phyloP scores from a whole-genome alignment of 805 yeast species.

The Cyberlindnera lachancei region DNA sequence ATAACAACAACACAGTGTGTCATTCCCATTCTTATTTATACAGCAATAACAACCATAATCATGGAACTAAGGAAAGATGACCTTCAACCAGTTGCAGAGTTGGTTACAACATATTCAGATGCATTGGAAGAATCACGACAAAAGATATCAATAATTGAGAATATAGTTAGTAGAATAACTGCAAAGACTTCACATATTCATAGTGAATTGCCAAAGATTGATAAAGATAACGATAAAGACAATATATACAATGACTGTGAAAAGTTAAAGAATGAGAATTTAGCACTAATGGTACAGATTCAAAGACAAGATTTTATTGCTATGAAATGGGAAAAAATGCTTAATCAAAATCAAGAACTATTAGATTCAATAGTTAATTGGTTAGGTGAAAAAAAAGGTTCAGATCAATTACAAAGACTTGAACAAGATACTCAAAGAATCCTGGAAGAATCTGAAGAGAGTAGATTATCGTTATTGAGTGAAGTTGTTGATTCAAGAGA shows the following conservation, averaged over 20 bases:
- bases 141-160: slow-evolving; percentile 12
- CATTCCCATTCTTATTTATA: no score
- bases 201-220: background rate
- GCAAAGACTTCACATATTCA: background rate
- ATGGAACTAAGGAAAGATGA: slow-evolving; percentile 16
- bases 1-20: no score
- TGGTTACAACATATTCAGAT: slow-evolving; percentile 7
- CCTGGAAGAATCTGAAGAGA: background rate
- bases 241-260: no score
- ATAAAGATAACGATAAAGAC: no score
- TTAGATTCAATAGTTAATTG: slow-evolving; percentile 12
- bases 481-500: slow-evolving; percentile 1
- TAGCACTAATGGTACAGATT: slow-evolving; percentile 22
- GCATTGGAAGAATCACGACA: slow-evolving; percentile 10
- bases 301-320: slow-evolving; percentile 28
- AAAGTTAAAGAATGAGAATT: slow-evolving; percentile 21
- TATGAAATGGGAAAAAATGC: slow-evolving; percentile 19
- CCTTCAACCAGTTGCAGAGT: slow-evolving; percentile 14
- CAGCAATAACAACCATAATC: background rate
- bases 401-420: background rate
- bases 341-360: slow-evolving; percentile 24
- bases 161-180: slow-evolving; percentile 6
- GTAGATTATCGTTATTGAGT: slow-evolving; percentile 1
- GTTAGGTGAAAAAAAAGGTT: slow-evolving; percentile 3
- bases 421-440: background rate